Base-by-base conservation (phyloP, 2,329 filamentous ascomycete genomes). In the Xylaria arbuscula region DNA sequence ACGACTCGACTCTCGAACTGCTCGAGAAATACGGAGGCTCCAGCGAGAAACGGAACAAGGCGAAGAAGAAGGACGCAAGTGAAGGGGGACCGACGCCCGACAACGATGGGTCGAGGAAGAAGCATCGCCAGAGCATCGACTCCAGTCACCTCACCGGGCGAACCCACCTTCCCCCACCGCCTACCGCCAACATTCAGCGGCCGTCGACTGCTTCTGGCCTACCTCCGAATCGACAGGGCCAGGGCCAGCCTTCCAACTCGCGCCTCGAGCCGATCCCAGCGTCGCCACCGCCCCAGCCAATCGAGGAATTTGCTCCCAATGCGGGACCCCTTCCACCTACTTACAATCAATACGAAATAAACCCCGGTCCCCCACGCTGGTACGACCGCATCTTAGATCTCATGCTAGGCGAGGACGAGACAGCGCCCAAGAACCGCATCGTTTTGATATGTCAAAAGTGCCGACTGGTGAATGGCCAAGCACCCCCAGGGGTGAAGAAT, bases 321-420 rank as follows among this genome's bases (percentile, higher is more conserved):
- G 79, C 60, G 71, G 78, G 53, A 60, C 76, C 36, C 54, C 75
- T 70, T 8, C 72, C 63, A 19, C 69, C 77, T 9, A 66, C 76
- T 19, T 71, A 75, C 13, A 65, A 77, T 22, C 84, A 85, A 66
- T 79, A 80, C 57, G 76, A 79, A 7, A 54, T 70, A 28, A 72
- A 71, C 48, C 66, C 72, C 2, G 76, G 75, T 11, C 73, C 72
- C 9, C 83, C 89, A 17, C 90, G 92, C 77, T 99, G 96, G 96
- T 99, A 98, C 80, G 96, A 99, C 78, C 89, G 95, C 64, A 90
- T 99, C 62, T 85, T 99, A 66, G 96, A 99, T 76, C 88, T 97
- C 0, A 88, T 99, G 32, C 87, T 99, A 0, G 96, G 96, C 58
- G 96, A 99, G 77, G 96, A 99, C 76, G 96, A 99, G 81, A 97